Base-by-base conservation (phyloP, 208 protist genomes). In the Trypanosoma mega region DNA sequence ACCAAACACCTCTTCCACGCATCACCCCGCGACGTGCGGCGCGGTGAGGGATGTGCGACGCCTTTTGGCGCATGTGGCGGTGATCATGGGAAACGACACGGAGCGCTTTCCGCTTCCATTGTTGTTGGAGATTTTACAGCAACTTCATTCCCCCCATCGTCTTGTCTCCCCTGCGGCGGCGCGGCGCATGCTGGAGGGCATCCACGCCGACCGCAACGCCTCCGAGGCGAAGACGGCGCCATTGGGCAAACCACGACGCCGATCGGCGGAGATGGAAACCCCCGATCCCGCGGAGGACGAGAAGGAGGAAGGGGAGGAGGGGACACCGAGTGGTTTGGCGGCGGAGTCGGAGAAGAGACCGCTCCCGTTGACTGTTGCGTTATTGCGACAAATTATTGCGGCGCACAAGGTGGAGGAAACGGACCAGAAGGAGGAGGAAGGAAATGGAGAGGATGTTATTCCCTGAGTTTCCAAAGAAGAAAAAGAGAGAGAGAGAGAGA, bases 11-110 rank as follows among this genome's bases (percentile, higher is more conserved):
- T n/a, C n/a, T n/a, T n/a, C n/a, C n/a, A n/a, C n/a, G n/a, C 52
- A 20, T 24, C 34, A 6, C 23, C 4, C 27, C 9, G 1, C 4
- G 1, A 1, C 34, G 48, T 9, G 20, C 26, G 26, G 37, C 23
- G 21, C 23, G 37, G 27, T 23, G 45, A n/a, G 21, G 20, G 54
- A 47, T 33, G 33, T 67, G 3, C 49, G 48, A 3, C 68, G 65
- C 6, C 47, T 74, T 24, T 65, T 74, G n/a, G 63, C 64, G 16
- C 56, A 71, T 50, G 72, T 80, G 0, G 56, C 74, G n/a, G 54
- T 72, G 9, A 45, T 76, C 1, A 62, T 74, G 29, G 74, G 61
- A 7, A 70, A 76, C 47, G 74, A 80, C 33, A 68, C 68, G 21
- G 68, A 72, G 29, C 63, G 74, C 12, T 80, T 80, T 60, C 51